Conservation (phyloP, 768 basidiomycete species). For the Tricholoma bakamatsutake region DNA sequence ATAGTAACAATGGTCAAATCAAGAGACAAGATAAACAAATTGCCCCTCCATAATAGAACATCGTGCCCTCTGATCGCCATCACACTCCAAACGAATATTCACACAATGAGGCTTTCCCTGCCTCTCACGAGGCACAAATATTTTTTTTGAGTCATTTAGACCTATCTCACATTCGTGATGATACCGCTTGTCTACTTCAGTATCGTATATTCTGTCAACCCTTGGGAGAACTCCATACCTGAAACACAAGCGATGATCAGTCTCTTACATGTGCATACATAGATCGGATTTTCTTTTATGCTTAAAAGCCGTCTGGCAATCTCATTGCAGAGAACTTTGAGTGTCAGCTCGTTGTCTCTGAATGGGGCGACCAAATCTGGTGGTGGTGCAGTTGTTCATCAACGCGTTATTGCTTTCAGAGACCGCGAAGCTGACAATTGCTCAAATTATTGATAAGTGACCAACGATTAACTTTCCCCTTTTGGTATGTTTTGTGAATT, state of each 20-base stretch:
- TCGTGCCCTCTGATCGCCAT: conserved; percentile 9
- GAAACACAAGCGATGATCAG: not conserved
- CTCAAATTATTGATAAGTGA: no score
- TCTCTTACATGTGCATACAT: not conserved
- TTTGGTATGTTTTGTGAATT: conserved; percentile 5
- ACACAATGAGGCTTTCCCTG: not conserved
- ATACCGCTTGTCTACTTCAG: not conserved
- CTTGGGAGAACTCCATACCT: not conserved
- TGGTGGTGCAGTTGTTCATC: not conserved
- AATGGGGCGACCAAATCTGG: not conserved
- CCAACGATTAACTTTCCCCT: conserved; percentile 4
- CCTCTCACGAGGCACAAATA: not conserved
- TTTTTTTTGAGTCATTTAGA: not conserved
- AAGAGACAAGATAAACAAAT: not conserved
- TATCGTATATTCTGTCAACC: not conserved
- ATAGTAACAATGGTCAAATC: not conserved
- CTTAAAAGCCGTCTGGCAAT: no score
- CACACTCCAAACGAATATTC: not conserved
- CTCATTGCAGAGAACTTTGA: not conserved
- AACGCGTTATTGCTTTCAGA: not conserved
- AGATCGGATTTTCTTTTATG: not conserved
- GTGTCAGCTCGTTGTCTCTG: not conserved
- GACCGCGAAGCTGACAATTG: conserved; percentile 2
- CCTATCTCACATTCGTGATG: not conserved
- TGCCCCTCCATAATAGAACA: conserved; percentile 9